These are phyloP conservation scores for Lyophyllum atratum DNA, from an alignment of 768 basidiomycete species.

Conservation along the genomic window DNA sequence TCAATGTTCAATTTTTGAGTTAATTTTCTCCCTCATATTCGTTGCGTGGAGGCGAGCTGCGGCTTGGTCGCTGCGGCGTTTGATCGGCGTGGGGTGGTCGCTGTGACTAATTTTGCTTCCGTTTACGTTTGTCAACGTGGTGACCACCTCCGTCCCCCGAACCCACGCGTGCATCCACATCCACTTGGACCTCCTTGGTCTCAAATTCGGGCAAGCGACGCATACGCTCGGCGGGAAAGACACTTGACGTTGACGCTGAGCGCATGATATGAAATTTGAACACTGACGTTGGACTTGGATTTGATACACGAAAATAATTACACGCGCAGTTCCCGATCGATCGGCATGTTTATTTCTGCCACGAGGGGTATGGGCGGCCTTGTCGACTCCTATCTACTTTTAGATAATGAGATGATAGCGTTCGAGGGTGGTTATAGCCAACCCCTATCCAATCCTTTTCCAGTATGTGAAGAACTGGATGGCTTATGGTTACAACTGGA, in stretches of 20 bases:
- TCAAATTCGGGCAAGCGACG: background rate
- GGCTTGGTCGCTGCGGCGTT: background rate
- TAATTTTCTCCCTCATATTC: background rate
- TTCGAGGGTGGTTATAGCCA: no score
- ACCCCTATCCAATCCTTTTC: no score
- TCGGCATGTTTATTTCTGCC: background rate
- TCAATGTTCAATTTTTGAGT: no score
- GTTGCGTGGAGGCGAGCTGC: background rate
- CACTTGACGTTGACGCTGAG: no score
- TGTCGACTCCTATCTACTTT: no score
- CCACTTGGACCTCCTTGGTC: no score
- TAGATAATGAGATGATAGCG: background rate
- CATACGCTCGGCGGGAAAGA: background rate
- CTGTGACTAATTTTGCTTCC: background rate
- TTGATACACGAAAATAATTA: background rate
- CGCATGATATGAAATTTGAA: no score
- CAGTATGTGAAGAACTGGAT: no score
- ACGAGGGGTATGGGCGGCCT: background rate
- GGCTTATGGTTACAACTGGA: no score
- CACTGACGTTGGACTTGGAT: background rate
- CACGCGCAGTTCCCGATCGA: background rate
- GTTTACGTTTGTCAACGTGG: background rate
- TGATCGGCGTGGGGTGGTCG: background rate
- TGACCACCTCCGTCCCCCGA: background rate
- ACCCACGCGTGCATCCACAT: background rate